Evolutionary conservation across 805 yeast species (phyloP), one percentile per base, ranked within the genome.

Genomic region (Ogataea siamensis): DNA sequence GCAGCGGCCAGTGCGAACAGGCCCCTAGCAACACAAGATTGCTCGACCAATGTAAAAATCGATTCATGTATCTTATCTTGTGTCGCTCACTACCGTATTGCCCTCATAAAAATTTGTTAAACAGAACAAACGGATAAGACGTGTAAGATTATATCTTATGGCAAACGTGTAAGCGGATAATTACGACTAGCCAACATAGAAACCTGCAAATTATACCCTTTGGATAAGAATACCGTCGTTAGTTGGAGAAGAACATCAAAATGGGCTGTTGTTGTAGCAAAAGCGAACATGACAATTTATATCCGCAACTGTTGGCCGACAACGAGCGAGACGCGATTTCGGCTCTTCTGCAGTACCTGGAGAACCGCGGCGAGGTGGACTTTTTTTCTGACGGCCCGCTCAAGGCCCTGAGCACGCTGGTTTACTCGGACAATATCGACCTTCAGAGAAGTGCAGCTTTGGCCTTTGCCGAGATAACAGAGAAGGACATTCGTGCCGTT

Each of bases 391-490:
- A 80, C 48, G 91, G 95, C 3, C 95, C 95, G 1, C 69, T 93
- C 35, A 76, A 85, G 47, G 97, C 98, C 2, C 72, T 93, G 46
- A 83, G 91, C 43, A 91, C 97, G 0, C 72, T 93, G 51, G 99
- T 93, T 2, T 87, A 91, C 60, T 87, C 96, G 2, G 97, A 93
- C 51, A 93, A 93, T 58, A 77, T 91, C 46, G 97, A 93, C 62
- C 73, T 93, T 40, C 98, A 91, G 64, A 78, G 98, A 58, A 83
- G 95, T 59, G 99, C 99, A 3, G 98, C 99, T 5, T 73, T 93
- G 47, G 98, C 99, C 5, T 93, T 93, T 71, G 98, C 98, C 11
- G 99, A 93, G 62, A 91, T 93, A 40, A 93, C 99, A 25, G 99
- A 93, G 58, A 93, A 93, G 61, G 95, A 88, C 57, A 94, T 88